Conservation (phyloP, 345 rosid species). For the Pistacia atlantica region DNA sequence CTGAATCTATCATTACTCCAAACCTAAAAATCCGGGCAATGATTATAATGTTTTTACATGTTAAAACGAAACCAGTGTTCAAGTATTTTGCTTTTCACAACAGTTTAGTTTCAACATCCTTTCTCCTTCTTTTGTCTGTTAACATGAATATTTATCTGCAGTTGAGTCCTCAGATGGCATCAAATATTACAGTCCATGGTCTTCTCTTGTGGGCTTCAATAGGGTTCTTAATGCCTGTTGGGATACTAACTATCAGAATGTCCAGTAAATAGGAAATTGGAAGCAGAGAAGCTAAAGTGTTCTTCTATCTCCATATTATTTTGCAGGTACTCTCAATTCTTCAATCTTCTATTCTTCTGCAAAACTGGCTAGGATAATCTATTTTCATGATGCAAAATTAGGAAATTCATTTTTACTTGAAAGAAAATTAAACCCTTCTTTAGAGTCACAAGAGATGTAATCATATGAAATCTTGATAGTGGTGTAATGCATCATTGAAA, state of each 20-base stretch:
- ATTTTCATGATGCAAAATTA: background rate
- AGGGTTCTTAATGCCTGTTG: conserved; percentile 81
- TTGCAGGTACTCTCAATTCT: conserved; percentile 57
- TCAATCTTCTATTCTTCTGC: background rate
- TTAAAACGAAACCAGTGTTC: background rate
- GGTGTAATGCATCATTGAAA: conserved; percentile 2
- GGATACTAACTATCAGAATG: conserved; percentile 69
- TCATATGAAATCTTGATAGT: conserved; percentile 24
- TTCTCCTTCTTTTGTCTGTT: background rate
- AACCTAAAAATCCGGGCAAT: no score
- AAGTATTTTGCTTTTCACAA: background rate
- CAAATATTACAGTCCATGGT: conserved; percentile 70
- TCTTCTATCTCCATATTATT: conserved; percentile 64
- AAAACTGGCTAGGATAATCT: background rate
- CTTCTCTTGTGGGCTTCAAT: conserved; percentile 77
- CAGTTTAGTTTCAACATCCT: background rate
- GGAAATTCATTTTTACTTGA: background rate
- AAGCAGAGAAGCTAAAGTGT: conserved; percentile 36
- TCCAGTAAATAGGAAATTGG: conserved; percentile 44
- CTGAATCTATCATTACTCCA: no score
- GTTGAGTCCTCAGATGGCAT: conserved; percentile 47
- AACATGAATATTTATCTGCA: conserved; percentile 13
- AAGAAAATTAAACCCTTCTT: background rate
- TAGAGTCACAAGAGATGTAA: conserved; percentile 11
- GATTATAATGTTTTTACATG: no score